These are phyloP conservation scores for Cercospora berteroae DNA, from an alignment of 2,329 filamentous ascomycete genomes.

Conservation along the genomic window DNA sequence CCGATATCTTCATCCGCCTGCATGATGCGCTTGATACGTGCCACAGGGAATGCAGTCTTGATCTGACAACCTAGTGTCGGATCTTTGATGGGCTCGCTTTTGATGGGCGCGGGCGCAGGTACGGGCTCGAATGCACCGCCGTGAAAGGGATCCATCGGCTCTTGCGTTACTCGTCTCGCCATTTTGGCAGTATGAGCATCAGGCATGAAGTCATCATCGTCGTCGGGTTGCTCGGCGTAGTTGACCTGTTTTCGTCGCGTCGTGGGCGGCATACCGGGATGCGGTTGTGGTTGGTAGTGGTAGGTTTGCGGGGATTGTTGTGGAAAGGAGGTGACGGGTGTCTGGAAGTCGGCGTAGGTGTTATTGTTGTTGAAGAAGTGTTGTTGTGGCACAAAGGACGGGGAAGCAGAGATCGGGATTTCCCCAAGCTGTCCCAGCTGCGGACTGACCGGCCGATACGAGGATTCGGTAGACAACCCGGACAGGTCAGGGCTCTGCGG, in stretches of 20 bases:
- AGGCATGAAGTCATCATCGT: slow-evolving; percentile 37
- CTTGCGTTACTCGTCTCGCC: slow-evolving; percentile 24
- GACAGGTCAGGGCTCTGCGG: slow-evolving; percentile 7
- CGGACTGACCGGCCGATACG: slow-evolving; percentile 5
- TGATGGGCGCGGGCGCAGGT: slow-evolving; percentile 19
- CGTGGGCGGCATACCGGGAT: slow-evolving; percentile 26
- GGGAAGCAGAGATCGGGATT: slow-evolving; percentile 2
- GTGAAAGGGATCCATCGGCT: slow-evolving; percentile 9
- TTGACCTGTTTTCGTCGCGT: slow-evolving; percentile 20
- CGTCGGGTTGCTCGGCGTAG: slow-evolving; percentile 20
- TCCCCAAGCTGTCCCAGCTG: slow-evolving; percentile 10
- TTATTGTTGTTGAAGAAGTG: slow-evolving; percentile 7
- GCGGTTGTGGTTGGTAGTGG: slow-evolving; percentile 23
- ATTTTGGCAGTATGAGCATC: slow-evolving; percentile 29
- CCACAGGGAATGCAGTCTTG: slow-evolving; percentile 93
- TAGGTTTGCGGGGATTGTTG: slow-evolving; percentile 16
- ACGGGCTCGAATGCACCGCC: slow-evolving; percentile 13
- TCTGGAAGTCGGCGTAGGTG: slow-evolving; percentile 21
- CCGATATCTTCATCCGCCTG: slow-evolving; percentile 98
- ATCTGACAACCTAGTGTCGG: slow-evolving; percentile 62
- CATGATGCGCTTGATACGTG: slow-evolving; percentile 98
- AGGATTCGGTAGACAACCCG: slow-evolving; percentile 1
- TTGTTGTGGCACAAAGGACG: slow-evolving; percentile 15
- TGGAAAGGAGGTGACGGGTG: slow-evolving; percentile 25
- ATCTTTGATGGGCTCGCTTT: slow-evolving; percentile 29